Conservation (phyloP, 495 filamentous ascomycete genomes). For the Astrothelium macrocarpum region DNA sequence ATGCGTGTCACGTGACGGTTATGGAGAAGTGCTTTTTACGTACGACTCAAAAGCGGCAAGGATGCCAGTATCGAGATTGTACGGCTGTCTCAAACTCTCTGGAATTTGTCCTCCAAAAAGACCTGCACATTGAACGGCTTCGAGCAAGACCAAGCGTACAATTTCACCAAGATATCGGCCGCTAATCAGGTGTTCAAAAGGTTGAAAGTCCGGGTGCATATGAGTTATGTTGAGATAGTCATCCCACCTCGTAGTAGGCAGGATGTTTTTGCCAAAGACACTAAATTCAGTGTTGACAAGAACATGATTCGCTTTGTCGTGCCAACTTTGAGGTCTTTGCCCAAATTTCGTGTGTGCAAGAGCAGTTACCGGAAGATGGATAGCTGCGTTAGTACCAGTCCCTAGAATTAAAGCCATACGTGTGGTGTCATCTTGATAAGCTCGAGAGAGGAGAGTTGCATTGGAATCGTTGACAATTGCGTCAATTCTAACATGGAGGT, state of each 20-base stretch:
- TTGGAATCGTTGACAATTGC: constrained; percentile 37
- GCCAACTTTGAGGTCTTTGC: constrained; percentile 28
- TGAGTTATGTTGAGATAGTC: constrained; percentile 33
- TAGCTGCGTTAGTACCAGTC: constrained; percentile 37
- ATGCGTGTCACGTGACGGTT: constrained; percentile 23
- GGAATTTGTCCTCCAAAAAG: constrained; percentile 50
- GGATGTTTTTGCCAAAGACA: constrained; percentile 37
- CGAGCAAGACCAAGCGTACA: constrained; percentile 43
- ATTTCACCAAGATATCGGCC: constrained; percentile 48
- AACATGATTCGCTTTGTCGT: constrained; percentile 30
- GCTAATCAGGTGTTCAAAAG: constrained; percentile 42
- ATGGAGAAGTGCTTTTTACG: constrained; percentile 35
- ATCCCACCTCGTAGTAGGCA: constrained; percentile 36
- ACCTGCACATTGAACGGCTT: constrained; percentile 45
- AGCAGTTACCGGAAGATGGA: constrained; percentile 30
- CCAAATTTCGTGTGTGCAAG: constrained; percentile 31
- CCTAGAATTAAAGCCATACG: constrained; percentile 37
- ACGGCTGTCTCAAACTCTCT: constrained; percentile 40
- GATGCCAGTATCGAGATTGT: constrained; percentile 52
- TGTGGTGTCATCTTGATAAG: constrained; percentile 32
- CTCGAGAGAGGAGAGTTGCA: constrained; percentile 36
- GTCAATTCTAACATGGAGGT: constrained; percentile 32
- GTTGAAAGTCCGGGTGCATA: constrained; percentile 35
- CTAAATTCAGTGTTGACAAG: constrained; percentile 38
- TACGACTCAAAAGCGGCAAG: constrained; percentile 52